Percentiles rank a stretch among this genome's conserved stretches.
Evolutionary conservation across 2,329 filamentous ascomycete species (phyloP).

Genomic region (Scedosporium minutisporum): DNA sequence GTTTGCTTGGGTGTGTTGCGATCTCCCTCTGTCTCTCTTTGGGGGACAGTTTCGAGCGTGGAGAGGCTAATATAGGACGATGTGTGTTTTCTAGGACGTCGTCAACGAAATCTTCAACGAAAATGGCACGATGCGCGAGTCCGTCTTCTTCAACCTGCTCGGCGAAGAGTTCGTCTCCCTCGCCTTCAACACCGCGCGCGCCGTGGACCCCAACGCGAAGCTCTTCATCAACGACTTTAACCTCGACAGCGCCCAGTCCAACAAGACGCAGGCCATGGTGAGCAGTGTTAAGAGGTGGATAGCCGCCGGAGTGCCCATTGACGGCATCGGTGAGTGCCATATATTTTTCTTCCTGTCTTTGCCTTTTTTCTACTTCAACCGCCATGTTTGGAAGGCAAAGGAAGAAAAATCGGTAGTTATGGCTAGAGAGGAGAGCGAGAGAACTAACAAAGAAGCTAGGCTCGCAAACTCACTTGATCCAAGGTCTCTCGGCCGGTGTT

Average conservation of each 20-base stretch:
- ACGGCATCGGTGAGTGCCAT: constrained; percentile 40
- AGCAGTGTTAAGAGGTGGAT: constrained; percentile 54
- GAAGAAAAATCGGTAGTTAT: background rate
- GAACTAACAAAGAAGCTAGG: constrained; percentile 13
- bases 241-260: constrained; percentile 48
- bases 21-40: background rate
- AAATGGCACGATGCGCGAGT: constrained; percentile 46
- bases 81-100: constrained; percentile 32
- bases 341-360: background rate
- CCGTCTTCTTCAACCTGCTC: constrained; percentile 57
- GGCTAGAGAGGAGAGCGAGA: background rate
- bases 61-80: background rate
- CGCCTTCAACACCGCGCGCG: constrained; percentile 60
- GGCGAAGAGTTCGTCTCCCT: constrained; percentile 61
- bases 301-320: constrained; percentile 51
- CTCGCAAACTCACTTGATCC: constrained; percentile 43
- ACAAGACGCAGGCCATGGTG: constrained; percentile 49
- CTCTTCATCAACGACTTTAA: constrained; percentile 72
- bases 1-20: constrained; percentile 32
- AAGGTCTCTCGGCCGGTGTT: constrained; percentile 23
- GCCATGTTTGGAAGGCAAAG: background rate
- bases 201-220: constrained; percentile 56
- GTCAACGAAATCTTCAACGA: constrained; percentile 58
- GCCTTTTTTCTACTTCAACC: background rate
- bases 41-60: background rate